A percentile compares a stretch with the other conserved stretches of the same genome.
These are phyloP conservation scores for Boechera stricta DNA, from an alignment of 345 rosid genomes.

Conservation along the genomic window DNA sequence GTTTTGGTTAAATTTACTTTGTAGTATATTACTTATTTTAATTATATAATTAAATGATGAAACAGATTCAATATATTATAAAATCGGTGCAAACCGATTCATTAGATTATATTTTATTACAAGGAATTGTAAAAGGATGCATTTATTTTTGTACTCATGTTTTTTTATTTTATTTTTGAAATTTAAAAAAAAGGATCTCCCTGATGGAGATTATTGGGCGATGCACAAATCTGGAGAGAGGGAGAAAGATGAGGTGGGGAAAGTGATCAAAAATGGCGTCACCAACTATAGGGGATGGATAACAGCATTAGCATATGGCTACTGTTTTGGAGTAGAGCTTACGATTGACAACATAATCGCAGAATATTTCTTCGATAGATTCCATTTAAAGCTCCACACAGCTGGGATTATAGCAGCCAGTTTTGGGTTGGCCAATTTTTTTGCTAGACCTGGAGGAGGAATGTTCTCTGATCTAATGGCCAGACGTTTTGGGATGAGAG, in stretches of 20 bases:
- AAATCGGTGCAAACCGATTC: neutral
- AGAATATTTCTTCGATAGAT: slow-evolving; percentile 84
- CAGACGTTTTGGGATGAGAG: slow-evolving; percentile 81
- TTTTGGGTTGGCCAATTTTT: slow-evolving; percentile 78
- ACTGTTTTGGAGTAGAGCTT: slow-evolving; percentile 90
- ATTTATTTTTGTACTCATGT: no score
- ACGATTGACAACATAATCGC: slow-evolving; percentile 87
- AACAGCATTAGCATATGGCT: slow-evolving; percentile 83
- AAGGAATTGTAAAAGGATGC: no score
- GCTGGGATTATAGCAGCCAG: slow-evolving; percentile 93
- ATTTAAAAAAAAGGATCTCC: slow-evolving; percentile 48
- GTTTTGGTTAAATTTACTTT: neutral
- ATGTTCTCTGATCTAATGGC: slow-evolving; percentile 64
- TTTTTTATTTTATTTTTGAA: no score
- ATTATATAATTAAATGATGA: no score
- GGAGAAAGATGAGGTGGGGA: slow-evolving; percentile 61
- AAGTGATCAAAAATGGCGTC: slow-evolving; percentile 56
- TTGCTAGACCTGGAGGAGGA: slow-evolving; percentile 87
- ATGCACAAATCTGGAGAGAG: slow-evolving; percentile 73
- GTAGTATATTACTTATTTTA: neutral
- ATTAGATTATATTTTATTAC: no score
- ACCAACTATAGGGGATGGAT: slow-evolving; percentile 90
- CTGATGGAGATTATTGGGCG: slow-evolving; percentile 66
- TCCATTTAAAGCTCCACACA: slow-evolving; percentile 68
- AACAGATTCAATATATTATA: no score